phyloP scores from a whole-genome alignment of 192 early-diverging fungal genomes.

The Obelidium mucronatum region DNA sequence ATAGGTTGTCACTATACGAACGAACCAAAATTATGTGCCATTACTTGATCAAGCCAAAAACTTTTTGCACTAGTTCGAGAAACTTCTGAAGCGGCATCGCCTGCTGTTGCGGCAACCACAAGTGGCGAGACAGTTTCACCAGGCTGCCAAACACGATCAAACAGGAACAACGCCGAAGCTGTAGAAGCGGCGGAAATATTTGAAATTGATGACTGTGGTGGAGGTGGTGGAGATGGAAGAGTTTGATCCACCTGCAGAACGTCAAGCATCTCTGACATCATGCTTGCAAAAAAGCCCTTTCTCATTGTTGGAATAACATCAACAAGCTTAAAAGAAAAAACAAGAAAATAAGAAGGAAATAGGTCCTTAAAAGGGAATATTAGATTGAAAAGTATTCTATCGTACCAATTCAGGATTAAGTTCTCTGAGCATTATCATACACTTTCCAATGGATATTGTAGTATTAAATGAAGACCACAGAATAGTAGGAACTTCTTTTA shows the following conservation, averaged over 20 bases:
- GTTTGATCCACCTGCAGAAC: no score
- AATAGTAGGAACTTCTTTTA: not conserved
- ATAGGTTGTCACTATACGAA: no score
- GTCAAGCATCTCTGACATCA: not conserved
- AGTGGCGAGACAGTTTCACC: no score
- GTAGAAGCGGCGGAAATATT: no score
- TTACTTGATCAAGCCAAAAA: no score
- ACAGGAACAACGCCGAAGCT: not conserved
- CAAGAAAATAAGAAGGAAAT: not conserved
- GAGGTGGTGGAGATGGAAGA: no score
- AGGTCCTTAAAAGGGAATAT: not conserved
- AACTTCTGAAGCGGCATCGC: no score
- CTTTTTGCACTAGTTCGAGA: no score
- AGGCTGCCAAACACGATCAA: slow-evolving; percentile 4
- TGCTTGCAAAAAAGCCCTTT: not conserved
- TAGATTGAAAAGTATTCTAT: no score
- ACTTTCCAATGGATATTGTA: slow-evolving; percentile 19
- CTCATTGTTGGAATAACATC: slow-evolving; percentile 14
- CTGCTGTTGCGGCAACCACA: no score
- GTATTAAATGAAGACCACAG: not conserved
- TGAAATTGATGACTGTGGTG: no score
- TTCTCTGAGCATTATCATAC: slow-evolving; percentile 23
- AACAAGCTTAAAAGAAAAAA: not conserved
- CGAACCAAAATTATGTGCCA: no score
- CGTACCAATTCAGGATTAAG: slow-evolving; percentile 26